Base-by-base conservation (phyloP, 1,284 basidiomycete genomes). In the Grifola frondosa region DNA sequence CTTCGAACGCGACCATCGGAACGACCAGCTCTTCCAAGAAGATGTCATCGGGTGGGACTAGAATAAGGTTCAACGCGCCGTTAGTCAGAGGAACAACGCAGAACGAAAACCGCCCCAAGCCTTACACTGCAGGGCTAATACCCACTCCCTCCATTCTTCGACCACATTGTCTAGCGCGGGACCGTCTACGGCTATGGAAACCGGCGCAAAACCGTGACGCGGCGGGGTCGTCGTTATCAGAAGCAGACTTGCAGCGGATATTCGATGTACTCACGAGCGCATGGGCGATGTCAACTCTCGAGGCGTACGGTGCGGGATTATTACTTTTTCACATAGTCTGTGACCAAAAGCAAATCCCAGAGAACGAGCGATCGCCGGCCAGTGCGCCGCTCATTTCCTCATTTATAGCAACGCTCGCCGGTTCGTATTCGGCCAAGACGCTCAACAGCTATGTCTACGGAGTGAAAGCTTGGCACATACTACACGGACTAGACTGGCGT, bases 291-390 rank as follows among this genome's bases (percentile, higher is more conserved):
- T 44, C 21, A 8, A 68, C 61, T 0, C 42, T 52, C 4, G 50
- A 51, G 3, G 41, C 49, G 0, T 70, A 69, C 17, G 62, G 59
- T 0, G 4, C 60, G 0, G 65, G 67, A 0, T 52, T 70, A 0
- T 51, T 65, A 0, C 33, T 54, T 0, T 69, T 54, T 35, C 66
- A 68, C 20, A 42, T 60, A 1, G 65, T 56, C 36, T 68, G 65
- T 20, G 61, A 69, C 21, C 2, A 20, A 0, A 29, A 44, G 1
- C 22, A 34, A 7, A 49, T 66, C 0, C 37, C 56, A 0, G 63
- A 69, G 6, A 2, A 19, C 0, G 39, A 46, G 0, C 39, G 55
- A 0, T 40, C 49, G 0, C 66, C 65, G 0, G 52, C 54, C 0
- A 24, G 30, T 1, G 13, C 39, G 0, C 24, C 22, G 0, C 45